Evolutionary conservation across 805 yeast genomes (phyloP), one percentile per base, ranked within the genome.

Genomic region (Pichia rugopelliculosa): DNA sequence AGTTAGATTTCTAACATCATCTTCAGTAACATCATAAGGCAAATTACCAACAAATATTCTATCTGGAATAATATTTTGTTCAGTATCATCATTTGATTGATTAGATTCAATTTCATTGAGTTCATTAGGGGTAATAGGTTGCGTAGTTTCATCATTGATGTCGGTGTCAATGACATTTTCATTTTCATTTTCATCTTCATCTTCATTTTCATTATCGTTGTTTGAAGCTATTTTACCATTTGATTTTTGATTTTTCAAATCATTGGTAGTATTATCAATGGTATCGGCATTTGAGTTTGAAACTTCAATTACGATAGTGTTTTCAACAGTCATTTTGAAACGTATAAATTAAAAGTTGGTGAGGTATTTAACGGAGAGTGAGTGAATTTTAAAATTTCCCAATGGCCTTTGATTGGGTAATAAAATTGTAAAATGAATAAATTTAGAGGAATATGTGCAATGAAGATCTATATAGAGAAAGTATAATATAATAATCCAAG

Each of bases 31-130:
- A 34, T 61, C 60, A 58, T 65, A 74, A 36, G 69, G 69, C 46
- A 76, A 61, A 56, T 75, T 75, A 41, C 73, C 72, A 39, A 76
- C 69, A 50, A 69, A 71, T 21, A 74, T 66, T 42, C 71, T 72
- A 42, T 71, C 74, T 48, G 72, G 76, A 52, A 73, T 67, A 49
- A 65, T 48, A 23, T 53, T 54, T 39, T 46, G 54, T 24, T 47
- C 22, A 11, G 52, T 47, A 46, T 44, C 51, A 47, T 46, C 44
- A 36, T 24, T 27, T 13, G 7, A 6, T 23, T 30, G 30, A 20
- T 30, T 13, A n/a, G 13, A n/a, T 22, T 22, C 22, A 6, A 8
- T 4, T 34, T 7, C 26, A 6, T 41, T 18, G 15, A 11, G 20
- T 26, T 37, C 23, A 37, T 18, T 26, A 12, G 33, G 17, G n/a